Evolutionary conservation across 1,284 basidiomycete species (phyloP).

Genomic region (Ustilago crameri): DNA sequence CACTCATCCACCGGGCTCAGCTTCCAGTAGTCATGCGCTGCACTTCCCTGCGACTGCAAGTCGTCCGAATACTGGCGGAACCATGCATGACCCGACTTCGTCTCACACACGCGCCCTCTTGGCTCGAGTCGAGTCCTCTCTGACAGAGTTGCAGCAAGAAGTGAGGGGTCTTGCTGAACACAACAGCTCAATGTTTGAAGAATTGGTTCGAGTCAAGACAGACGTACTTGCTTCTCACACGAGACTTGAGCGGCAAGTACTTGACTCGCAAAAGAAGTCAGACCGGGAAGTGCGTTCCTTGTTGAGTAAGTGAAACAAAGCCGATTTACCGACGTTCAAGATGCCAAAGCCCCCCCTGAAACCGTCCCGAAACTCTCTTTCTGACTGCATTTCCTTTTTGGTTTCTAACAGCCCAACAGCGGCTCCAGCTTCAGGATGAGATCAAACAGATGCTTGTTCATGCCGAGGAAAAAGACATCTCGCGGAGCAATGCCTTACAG

Average conservation of each 20-base stretch:
- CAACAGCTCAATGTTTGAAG: background rate
- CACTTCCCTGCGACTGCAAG: background rate
- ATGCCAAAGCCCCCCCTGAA: too few species aligned
- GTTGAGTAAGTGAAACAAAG: slow-evolving; percentile 1
- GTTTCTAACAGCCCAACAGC: too few species aligned
- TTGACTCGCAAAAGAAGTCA: background rate
- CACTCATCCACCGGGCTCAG: background rate
- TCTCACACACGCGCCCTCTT: background rate
- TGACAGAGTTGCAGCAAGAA: background rate
- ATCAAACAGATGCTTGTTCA: too few species aligned
- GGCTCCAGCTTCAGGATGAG: too few species aligned
- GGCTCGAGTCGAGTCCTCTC: background rate
- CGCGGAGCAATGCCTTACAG: too few species aligned
- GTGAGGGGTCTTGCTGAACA: background rate
- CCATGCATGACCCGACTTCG: background rate
- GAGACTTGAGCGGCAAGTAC: background rate
- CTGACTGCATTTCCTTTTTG: too few species aligned
- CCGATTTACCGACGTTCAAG: background rate
- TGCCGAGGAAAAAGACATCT: too few species aligned
- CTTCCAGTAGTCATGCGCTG: background rate
- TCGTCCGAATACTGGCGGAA: background rate
- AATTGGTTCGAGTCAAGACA: background rate
- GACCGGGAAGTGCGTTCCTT: background rate
- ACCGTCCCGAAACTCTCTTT: too few species aligned
- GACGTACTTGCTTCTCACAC: background rate